A percentile compares a stretch with the other conserved stretches of the same genome.
Conservation (phyloP, 805 yeast species). For the Pichia deserticola region DNA sequence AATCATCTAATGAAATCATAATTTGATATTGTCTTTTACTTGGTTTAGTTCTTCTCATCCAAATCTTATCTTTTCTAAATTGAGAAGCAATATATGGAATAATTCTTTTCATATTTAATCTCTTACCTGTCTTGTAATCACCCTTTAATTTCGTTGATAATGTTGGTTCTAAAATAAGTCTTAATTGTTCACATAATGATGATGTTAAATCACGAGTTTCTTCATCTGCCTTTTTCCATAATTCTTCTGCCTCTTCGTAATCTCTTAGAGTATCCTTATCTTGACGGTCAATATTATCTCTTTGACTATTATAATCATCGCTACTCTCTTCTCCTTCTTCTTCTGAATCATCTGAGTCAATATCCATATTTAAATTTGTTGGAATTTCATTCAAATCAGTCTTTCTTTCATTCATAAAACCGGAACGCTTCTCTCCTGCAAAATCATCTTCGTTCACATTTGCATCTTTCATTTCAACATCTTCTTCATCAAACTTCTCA, state of each 20-base stretch:
- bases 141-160: conserved; percentile 92
- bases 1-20: conserved; percentile 95
- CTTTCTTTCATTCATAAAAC: conserved; percentile 17
- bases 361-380: conserved; percentile 39
- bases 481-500: conserved; percentile 14
- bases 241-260: conserved; percentile 56
- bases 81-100: conserved; percentile 97
- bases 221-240: conserved; percentile 79
- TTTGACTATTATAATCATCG: conserved; percentile 13
- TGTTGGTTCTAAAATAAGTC: conserved; percentile 92
- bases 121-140: conserved; percentile 94
- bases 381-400: conserved; percentile 22
- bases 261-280: conserved; percentile 19
- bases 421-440: conserved; percentile 15
- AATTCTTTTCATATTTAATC: conserved; percentile 94
- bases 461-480: conserved; percentile 24
- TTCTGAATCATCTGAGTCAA: conserved; percentile 23
- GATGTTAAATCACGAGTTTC: conserved; percentile 86
- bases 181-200: conserved; percentile 81
- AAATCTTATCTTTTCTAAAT: conserved; percentile 94
- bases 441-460: conserved; percentile 17
- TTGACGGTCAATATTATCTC: conserved; percentile 15
- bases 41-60: conserved; percentile 97
- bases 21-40: conserved; percentile 95
- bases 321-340: conserved; percentile 25